Conservation (phyloP, 139 green algal genomes). For the Chlorella vulgaris region DNA sequence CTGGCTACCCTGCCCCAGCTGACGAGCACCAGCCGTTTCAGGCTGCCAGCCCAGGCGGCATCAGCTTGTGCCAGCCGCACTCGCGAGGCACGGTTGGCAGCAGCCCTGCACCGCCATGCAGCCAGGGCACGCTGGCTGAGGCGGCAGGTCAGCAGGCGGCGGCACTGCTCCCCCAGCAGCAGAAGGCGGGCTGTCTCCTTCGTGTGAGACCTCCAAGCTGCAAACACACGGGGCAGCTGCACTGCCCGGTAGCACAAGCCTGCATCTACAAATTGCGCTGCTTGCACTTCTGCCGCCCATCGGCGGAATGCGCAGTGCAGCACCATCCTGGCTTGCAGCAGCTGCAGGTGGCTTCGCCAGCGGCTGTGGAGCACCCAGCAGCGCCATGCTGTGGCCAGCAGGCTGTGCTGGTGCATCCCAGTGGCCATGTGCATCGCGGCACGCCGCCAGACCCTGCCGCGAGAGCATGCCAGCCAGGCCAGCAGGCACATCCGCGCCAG, state of each 20-base stretch:
- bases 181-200: not conserved
- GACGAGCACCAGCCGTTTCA: not conserved
- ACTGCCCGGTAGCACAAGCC: slow-evolving; percentile 16
- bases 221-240: slow-evolving; percentile 20
- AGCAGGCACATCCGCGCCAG: slow-evolving; percentile 23
- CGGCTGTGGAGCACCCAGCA: not conserved
- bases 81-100: no score
- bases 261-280: not conserved
- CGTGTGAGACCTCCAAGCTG: not conserved
- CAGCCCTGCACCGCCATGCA: no score
- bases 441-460: not conserved
- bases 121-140: no score
- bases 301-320: not conserved
- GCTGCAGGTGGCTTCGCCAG: slow-evolving; percentile 5
- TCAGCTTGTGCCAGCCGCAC: not conserved
- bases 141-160: not conserved
- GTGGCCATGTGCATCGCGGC: not conserved
- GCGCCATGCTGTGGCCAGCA: not conserved
- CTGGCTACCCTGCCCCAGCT: not conserved
- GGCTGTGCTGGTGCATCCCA: not conserved
- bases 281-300: not conserved
- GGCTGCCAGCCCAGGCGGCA: not conserved
- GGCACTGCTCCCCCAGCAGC: not conserved
- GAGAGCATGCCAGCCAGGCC: not conserved
- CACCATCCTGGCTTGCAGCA: not conserved